Evolutionary conservation across 768 basidiomycete genomes (phyloP), one percentile per base, ranked within the genome.

Genomic region (Suillus alpinus): DNA sequence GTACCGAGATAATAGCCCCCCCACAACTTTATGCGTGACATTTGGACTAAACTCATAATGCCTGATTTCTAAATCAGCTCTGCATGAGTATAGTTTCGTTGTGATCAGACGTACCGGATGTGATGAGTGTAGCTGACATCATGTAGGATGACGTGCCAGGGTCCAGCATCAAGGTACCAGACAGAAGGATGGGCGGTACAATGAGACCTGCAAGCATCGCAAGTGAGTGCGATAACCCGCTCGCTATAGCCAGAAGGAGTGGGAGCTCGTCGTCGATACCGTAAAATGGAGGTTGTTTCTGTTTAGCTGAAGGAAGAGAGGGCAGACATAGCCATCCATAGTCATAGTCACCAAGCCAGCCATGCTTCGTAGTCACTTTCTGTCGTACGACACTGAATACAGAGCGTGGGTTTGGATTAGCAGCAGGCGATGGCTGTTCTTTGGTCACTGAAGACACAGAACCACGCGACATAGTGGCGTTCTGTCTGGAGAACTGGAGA

Each of bases 301-400:
- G 61, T 34, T 59, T 68, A 18, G 76, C 73, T 26, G 69, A 70
- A 0, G 92, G 92, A 0, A 91, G 76, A 0, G 77, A 73, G 2
- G 92, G 91, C 20, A 78, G 81, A 69, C 91, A 92, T 58, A 92
- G 80, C 83, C 85, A 88, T 8, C 75, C 80, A 67, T 90, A 93
- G 75, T 93, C 84, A 68, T 92, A 94, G 69, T 88, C 87, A 0
- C 92, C 92, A n/a, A 93, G 60, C 92, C 92, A 94, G 8, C 91
- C 91, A 47, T 87, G 75, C 63, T 73, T 76, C 2, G 82, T 81
- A 6, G 81, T 80, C 50, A 82, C 34, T 68, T 81, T 83, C 43
- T 59, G 67, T 14, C 66, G 68, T 36, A 76, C 39, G 39, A 57
- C 31, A 8, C 57, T 49, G 1, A 58, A 58, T 13, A 16, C 32